These are phyloP conservation scores for Lactarius tabidus DNA, from an alignment of 768 basidiomycete species.

Conservation along the genomic window DNA sequence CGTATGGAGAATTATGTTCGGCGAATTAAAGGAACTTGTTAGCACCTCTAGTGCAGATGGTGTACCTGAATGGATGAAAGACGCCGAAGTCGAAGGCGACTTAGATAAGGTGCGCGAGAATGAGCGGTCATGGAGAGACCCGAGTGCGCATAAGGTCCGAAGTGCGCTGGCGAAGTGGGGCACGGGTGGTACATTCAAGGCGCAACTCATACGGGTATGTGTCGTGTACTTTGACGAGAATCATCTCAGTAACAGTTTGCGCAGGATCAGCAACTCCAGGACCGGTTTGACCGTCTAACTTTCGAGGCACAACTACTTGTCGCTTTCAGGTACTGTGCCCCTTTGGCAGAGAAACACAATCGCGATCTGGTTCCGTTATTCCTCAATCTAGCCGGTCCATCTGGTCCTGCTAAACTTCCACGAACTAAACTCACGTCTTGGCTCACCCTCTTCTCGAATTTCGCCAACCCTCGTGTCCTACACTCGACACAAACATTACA, in stretches of 20 bases:
- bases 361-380: conserved; percentile 86
- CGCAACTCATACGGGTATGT: conserved; percentile 37
- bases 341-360: conserved; percentile 81
- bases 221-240: background rate
- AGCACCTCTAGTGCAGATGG: conserved; percentile 24
- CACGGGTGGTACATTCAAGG: conserved; percentile 31
- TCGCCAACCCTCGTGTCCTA: conserved; percentile 89
- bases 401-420: conserved; percentile 41
- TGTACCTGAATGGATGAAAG: conserved; percentile 31
- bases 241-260: background rate
- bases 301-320: conserved; percentile 82
- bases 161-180: conserved; percentile 48
- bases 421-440: conserved; percentile 66
- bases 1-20: conserved; percentile 69
- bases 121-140: conserved; percentile 74
- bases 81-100: conserved; percentile 28
- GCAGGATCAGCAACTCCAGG: conserved; percentile 40
- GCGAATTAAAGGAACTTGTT: conserved; percentile 44
- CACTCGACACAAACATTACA: conserved; percentile 63
- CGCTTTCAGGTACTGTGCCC: conserved; percentile 61
- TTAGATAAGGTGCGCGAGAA: conserved; percentile 50
- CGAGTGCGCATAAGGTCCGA: conserved; percentile 60
- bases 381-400: conserved; percentile 45
- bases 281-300: conserved; percentile 65
- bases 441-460: conserved; percentile 84